These are phyloP conservation scores for Mrakia gelida DNA, from an alignment of 768 basidiomycete genomes.

Conservation along the genomic window DNA sequence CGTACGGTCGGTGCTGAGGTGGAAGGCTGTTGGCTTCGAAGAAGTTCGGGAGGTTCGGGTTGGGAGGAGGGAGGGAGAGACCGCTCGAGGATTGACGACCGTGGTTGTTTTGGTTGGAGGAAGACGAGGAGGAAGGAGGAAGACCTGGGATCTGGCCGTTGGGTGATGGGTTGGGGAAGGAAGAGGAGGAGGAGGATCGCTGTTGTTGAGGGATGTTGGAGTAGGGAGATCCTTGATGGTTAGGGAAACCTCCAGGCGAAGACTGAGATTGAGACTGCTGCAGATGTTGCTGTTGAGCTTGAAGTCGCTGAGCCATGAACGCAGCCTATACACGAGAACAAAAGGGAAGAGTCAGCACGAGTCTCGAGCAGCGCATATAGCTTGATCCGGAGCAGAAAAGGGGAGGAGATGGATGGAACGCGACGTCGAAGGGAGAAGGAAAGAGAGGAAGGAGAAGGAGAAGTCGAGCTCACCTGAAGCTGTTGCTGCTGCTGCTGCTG, in stretches of 20 bases:
- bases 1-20: not conserved
- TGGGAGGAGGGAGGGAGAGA: not conserved
- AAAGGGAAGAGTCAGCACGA: not conserved
- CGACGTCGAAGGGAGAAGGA: too few relatives aligned
- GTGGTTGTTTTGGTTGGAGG: not conserved
- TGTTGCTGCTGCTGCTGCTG: not conserved
- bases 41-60: constrained; percentile 13
- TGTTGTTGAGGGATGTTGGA: not conserved
- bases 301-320: constrained; percentile 32
- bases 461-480: constrained; percentile 7
- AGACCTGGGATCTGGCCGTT: not conserved
- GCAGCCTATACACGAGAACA: not conserved
- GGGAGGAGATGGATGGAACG: not conserved
- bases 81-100: not conserved
- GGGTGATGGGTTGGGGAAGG: not conserved
- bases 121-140: not conserved
- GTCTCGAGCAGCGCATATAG: not conserved
- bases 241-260: not conserved
- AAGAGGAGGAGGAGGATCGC: constrained; percentile 10
- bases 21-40: constrained; percentile 7
- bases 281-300: constrained; percentile 38
- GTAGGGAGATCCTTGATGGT: not conserved
- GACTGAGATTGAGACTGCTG: not conserved
- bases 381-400: not conserved
- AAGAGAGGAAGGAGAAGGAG: not conserved